Base-by-base conservation (phyloP, 352 stramenopile species). In the Plasmopara viticola region DNA sequence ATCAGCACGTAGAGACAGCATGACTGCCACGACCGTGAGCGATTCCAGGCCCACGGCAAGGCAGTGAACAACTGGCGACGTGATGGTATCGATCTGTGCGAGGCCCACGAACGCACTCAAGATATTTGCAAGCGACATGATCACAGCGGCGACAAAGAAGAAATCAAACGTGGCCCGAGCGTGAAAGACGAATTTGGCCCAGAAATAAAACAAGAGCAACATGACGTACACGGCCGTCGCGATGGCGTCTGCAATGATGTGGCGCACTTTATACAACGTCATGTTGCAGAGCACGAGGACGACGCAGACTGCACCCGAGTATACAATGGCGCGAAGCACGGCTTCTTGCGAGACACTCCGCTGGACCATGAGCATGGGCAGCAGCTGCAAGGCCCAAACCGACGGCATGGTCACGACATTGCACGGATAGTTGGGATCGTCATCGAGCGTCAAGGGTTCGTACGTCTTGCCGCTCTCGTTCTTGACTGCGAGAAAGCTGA, bases 281-380 rank as follows among this genome's bases (percentile, higher is more conserved):
- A 89, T 70, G 45, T 77, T 69, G 18, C 78, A 73, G 25, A 87
- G 66, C 5, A 86, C 46, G 25, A 89, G 70, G 46, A 86, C 51
- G 9, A 74, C 30, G 33, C 72, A 85, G 6, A 87, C 68, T 2
- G 58, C 51, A 5, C 78, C 80, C 17, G 81, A 87, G 50, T 90
- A 87, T n/a, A 62, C 46, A 30, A 92, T 84, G 4, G 81, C 72
- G 17, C 84, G 84, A 12, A 71, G 56, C 2, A 92, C 79, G 7
- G 84, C 84, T 63, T 86, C 69, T 33, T 84, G 65, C 0, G 84
- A 92, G 39, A 94, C 73, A 18, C 77, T 89, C 42, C 76, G 83
- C 53, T 94, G 84, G 14, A 85, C 72, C 84, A 94, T 94, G 17
- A 94, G 76, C 60, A 92, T 84, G 0, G 84, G 84, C 18, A 94